Evolutionary conservation across 2,329 filamentous ascomycete species (phyloP).

Genomic region (Lasiodiplodia sp.): DNA sequence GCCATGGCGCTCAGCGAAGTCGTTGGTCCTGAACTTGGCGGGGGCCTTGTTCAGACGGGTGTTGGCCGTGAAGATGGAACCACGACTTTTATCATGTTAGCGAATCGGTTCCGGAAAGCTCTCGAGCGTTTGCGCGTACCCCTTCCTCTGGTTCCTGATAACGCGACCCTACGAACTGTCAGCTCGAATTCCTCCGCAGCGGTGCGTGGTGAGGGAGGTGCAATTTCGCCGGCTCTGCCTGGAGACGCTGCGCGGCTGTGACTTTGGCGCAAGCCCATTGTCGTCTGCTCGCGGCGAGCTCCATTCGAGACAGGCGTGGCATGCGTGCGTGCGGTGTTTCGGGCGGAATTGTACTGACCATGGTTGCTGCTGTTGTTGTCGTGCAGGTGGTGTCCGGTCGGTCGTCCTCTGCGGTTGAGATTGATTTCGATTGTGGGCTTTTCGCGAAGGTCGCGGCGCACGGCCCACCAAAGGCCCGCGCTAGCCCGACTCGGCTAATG

Average conservation of each 20-base stretch:
- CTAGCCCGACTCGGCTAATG: background rate
- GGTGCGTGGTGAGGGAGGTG: background rate
- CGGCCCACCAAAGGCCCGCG: background rate
- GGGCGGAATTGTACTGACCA: conserved; percentile 29
- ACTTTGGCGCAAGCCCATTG: conserved; percentile 3
- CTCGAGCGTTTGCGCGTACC: conserved; percentile 30
- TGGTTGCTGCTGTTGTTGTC: conserved; percentile 31
- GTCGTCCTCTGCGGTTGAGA: conserved; percentile 30
- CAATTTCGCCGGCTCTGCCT: conserved; percentile 5
- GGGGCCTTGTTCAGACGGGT: conserved; percentile 85
- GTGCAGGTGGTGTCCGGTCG: conserved; percentile 27
- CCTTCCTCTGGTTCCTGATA: conserved; percentile 75
- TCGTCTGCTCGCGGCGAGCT: background rate
- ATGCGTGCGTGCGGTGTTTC: conserved; percentile 1
- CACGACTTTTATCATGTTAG: conserved; percentile 66
- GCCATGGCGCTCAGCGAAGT: conserved; percentile 95
- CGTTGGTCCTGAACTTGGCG: conserved; percentile 95
- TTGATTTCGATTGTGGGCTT: conserved; percentile 29
- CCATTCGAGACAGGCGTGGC: conserved; percentile 3
- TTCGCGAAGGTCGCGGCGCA: conserved; percentile 18
- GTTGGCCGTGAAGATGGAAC: conserved; percentile 76
- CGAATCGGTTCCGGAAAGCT: conserved; percentile 15
- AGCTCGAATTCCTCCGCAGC: conserved; percentile 8
- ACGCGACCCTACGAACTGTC: conserved; percentile 64
- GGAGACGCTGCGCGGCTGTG: conserved; percentile 1